Conservation (phyloP, 2,329 filamentous ascomycete species). For the Phaeophleospora eucalypticola region DNA sequence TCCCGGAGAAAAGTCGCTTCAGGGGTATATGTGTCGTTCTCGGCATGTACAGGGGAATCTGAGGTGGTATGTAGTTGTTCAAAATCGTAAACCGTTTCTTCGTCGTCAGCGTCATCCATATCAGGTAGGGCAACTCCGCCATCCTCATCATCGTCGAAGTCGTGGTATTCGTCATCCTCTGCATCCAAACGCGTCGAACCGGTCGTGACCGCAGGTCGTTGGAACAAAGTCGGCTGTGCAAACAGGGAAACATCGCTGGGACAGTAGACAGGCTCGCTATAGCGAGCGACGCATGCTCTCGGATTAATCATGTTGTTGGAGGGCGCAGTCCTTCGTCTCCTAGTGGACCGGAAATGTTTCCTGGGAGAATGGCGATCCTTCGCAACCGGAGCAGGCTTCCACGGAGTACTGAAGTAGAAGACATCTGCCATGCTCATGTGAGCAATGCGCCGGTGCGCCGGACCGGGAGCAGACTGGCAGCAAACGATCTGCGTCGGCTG, state of each 20-base stretch:
- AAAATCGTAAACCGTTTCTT: background rate
- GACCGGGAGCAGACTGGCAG: constrained; percentile 1
- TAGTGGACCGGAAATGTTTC: background rate
- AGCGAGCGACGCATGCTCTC: constrained; percentile 27
- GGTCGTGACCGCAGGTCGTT: constrained; percentile 5
- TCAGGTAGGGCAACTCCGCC: constrained; percentile 8
- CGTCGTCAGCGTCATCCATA: background rate
- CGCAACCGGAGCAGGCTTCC: constrained; percentile 9
- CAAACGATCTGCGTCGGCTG: constrained; percentile 5
- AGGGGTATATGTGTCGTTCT: background rate
- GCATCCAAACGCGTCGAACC: constrained; percentile 4
- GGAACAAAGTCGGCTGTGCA: constrained; percentile 7
- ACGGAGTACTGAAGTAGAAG: constrained; percentile 27
- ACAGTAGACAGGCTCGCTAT: constrained; percentile 27
- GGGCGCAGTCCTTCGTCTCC: background rate
- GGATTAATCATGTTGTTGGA: constrained; percentile 15
- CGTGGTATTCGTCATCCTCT: constrained; percentile 7
- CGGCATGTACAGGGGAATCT: constrained; percentile 1
- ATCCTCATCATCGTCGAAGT: constrained; percentile 9
- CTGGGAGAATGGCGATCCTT: constrained; percentile 14
- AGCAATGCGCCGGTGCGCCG: constrained; percentile 4
- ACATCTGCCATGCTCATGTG: constrained; percentile 20
- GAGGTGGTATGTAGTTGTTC: background rate
- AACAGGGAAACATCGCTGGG: constrained; percentile 18
- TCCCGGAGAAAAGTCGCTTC: background rate